Percentiles rank a stretch among this genome's conserved stretches.
Conservation (phyloP, 106 monocot genomes). For the Dioscorea dumetorum region DNA sequence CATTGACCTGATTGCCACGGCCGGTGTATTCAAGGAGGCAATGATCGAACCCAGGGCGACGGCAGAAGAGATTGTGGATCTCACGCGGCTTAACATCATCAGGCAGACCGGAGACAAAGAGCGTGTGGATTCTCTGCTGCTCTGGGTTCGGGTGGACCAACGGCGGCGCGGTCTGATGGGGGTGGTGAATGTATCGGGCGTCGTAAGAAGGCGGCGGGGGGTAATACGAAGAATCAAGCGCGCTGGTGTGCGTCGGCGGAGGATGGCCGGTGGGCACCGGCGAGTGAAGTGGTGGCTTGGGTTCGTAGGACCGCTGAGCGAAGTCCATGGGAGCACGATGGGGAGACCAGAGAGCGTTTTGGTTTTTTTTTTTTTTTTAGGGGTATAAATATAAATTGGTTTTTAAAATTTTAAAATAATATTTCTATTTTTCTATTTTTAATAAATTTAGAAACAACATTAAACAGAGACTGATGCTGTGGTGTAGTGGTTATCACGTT, state of each 20-base stretch:
- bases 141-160: slow-evolving; percentile 2
- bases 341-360: no score
- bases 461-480: slow-evolving; percentile 9
- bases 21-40: slow-evolving; percentile 88
- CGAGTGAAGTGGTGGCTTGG: no score
- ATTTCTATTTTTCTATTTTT: no score
- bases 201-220: not conserved
- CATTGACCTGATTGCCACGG: slow-evolving; percentile 56
- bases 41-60: slow-evolving; percentile 55
- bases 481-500: slow-evolving; percentile 75
- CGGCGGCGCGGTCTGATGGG: not conserved
- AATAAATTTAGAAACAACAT: no score
- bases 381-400: no score
- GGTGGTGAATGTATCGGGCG: not conserved
- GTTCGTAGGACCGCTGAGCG: not conserved
- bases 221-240: not conserved
- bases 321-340: not conserved
- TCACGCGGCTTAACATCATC: slow-evolving; percentile 88
- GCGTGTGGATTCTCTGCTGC: slow-evolving; percentile 37
- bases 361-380: no score
- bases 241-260: not conserved
- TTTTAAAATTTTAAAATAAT: no score
- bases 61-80: slow-evolving; percentile 83
- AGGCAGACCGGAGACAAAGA: slow-evolving; percentile 76
- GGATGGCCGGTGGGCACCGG: not conserved